Base-by-base conservation (phyloP, 2,329 filamentous ascomycete genomes). In the Sporothrix brunneoviolacea region DNA sequence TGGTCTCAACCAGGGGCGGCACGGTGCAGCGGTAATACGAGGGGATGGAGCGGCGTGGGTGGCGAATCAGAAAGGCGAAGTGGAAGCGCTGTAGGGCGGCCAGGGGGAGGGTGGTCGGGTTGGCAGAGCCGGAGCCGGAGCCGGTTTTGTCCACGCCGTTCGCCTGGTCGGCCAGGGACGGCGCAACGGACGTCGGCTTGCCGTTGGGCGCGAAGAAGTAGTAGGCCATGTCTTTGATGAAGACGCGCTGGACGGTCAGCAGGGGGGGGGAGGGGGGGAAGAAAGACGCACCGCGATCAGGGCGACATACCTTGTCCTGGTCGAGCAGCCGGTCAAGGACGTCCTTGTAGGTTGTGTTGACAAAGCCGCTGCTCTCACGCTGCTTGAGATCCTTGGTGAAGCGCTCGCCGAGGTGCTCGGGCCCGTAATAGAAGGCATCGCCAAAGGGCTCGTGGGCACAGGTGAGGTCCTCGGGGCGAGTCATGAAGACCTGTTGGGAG, bases 181-280 rank as follows among this genome's bases (percentile, higher is more conserved):
- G 86, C 9, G 88, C 90, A 54, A 93, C 81, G 43, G 73, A 74
- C 45, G 88, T 79, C 13, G 79, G 74, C 61, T 85, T 78, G 41
- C 77, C 75, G 56, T 86, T 73, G 4, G 88, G 88, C 5, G 90
- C 86, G 57, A 95, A 75, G 58, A 96, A 76, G 68, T 97, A 97
- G 69, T 96, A 86, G 50, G 87, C 84, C 72, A 97, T 98, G 68
- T 97, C 93, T 69, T 98, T 98, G 78, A 98, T 93, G 72, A 97
- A 96, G 61, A 95, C 73, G 60, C 91, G 87, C 73, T 95, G 47
- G 4, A 10, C 4, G 8, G 39, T 39, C n/a, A 43, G 40, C 27
- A 6, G 9, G 9, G 7, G 10, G 21, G 19, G 19, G 24, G 6
- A 3, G 19, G 22, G 21, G 12, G 12, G 10, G 9, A 38, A 1